phyloP scores from a whole-genome alignment of 495 filamentous ascomycete genomes.

The Cetradonia linearis region DNA sequence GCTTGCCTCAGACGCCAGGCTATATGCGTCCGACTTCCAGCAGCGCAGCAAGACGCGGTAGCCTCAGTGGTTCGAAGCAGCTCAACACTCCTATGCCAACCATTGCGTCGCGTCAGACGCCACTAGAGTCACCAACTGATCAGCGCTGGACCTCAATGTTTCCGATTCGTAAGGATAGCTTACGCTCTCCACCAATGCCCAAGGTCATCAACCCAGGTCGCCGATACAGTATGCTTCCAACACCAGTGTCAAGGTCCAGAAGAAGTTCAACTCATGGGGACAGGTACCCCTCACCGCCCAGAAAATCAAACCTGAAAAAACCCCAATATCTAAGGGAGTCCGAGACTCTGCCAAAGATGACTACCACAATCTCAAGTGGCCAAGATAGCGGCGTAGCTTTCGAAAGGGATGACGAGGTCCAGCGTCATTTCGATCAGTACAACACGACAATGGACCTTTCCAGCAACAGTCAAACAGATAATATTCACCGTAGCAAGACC shows the following conservation, averaged over 20 bases:
- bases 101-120: neutral
- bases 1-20: slow-evolving; percentile 16
- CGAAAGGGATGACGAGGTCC: slow-evolving; percentile 1
- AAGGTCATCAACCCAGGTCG: neutral
- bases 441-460: neutral
- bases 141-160: neutral
- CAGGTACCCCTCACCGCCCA: neutral
- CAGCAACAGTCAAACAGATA: neutral
- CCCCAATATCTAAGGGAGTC: neutral
- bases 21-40: slow-evolving; percentile 23
- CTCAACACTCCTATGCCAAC: slow-evolving; percentile 1
- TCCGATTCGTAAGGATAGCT: slow-evolving; percentile 19
- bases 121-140: slow-evolving; percentile 6
- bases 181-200: slow-evolving; percentile 1
- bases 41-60: slow-evolving; percentile 12
- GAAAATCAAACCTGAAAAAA: neutral
- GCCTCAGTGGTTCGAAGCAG: neutral
- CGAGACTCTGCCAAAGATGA: slow-evolving; percentile 1
- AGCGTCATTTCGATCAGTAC: slow-evolving; percentile 5
- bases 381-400: slow-evolving; percentile 8
- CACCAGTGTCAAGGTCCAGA: neutral
- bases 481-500: neutral
- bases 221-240: slow-evolving; percentile 2
- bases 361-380: neutral
- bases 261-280: neutral